Evolutionary conservation across 768 basidiomycete genomes (phyloP).

Genomic region (Boletus vermiculosoides): DNA sequence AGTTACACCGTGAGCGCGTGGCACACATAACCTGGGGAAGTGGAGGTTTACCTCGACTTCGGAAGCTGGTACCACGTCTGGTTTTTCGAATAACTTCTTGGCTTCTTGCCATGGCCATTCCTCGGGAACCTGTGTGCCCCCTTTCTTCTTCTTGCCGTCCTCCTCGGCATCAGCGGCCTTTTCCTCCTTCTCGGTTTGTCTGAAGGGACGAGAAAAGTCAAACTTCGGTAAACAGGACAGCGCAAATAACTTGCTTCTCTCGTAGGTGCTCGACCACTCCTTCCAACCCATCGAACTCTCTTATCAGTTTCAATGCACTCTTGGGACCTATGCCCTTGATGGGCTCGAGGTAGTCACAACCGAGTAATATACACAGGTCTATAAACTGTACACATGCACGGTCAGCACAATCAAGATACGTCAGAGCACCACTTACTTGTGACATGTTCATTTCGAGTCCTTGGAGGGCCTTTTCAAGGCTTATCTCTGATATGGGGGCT

Average conservation of each 20-base stretch:
- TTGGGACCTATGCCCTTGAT: slow-evolving; percentile 96
- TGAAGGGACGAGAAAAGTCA: slow-evolving; percentile 10
- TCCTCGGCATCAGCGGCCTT: slow-evolving; percentile 43
- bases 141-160: slow-evolving; percentile 55
- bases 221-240: not conserved
- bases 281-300: slow-evolving; percentile 73
- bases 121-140: slow-evolving; percentile 78
- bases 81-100: slow-evolving; percentile 83
- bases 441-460: slow-evolving; percentile 94
- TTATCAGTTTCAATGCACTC: slow-evolving; percentile 87
- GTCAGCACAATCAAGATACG: slow-evolving; percentile 1
- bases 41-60: slow-evolving; percentile 68
- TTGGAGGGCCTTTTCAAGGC: slow-evolving; percentile 75
- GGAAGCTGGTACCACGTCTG: slow-evolving; percentile 84
- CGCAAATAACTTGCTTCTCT: slow-evolving; percentile 54
- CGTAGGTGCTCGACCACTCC: slow-evolving; percentile 75
- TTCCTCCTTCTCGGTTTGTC: slow-evolving; percentile 40
- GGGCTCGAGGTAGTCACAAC: slow-evolving; percentile 99
- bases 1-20: not conserved
- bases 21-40: not conserved
- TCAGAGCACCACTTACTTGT: slow-evolving; percentile 46
- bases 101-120: slow-evolving; percentile 98
- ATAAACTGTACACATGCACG: slow-evolving; percentile 62
- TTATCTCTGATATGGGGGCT: slow-evolving; percentile 91
- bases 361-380: slow-evolving; percentile 93